Conservation (phyloP, 306 rosid species). For the Phaseolus lunatus region DNA sequence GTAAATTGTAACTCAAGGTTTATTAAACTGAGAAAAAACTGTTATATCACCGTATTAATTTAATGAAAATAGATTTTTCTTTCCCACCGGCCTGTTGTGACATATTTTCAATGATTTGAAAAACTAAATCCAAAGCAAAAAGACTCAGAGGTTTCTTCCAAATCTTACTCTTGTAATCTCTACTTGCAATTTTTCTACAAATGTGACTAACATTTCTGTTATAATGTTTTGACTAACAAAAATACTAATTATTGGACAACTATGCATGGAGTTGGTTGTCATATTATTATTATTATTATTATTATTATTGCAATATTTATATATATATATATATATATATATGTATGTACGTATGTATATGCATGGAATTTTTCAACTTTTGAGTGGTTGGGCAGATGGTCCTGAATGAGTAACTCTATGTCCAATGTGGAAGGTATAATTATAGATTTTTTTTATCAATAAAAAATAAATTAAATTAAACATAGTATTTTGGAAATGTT, state of each 20-base stretch:
- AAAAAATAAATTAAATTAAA: too few species aligned
- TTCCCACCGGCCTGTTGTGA: neutral
- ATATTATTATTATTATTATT: neutral
- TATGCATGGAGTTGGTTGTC: neutral
- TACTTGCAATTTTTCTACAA: neutral
- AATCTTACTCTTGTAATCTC: neutral
- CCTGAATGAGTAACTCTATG: slow-evolving; percentile 63
- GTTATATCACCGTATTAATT: neutral
- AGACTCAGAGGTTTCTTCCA: neutral
- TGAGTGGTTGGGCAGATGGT: slow-evolving; percentile 69
- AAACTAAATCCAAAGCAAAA: neutral
- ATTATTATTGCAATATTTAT: too few species aligned
- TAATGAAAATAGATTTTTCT: neutral
- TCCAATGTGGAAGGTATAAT: slow-evolving; percentile 53
- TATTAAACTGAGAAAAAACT: neutral
- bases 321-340: too few species aligned
- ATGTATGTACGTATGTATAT: too few species aligned
- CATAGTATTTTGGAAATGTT: too few species aligned
- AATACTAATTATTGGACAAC: neutral
- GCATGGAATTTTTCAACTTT: slow-evolving; percentile 59
- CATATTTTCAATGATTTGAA: slow-evolving; percentile 1
- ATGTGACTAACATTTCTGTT: slow-evolving; percentile 2
- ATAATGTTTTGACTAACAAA: neutral
- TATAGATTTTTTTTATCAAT: too few species aligned
- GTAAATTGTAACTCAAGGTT: neutral